Percentiles rank a stretch among this genome's conserved stretches.
Conservation (phyloP, 495 filamentous ascomycete species). For the Staphylotrichum tortipilum region DNA sequence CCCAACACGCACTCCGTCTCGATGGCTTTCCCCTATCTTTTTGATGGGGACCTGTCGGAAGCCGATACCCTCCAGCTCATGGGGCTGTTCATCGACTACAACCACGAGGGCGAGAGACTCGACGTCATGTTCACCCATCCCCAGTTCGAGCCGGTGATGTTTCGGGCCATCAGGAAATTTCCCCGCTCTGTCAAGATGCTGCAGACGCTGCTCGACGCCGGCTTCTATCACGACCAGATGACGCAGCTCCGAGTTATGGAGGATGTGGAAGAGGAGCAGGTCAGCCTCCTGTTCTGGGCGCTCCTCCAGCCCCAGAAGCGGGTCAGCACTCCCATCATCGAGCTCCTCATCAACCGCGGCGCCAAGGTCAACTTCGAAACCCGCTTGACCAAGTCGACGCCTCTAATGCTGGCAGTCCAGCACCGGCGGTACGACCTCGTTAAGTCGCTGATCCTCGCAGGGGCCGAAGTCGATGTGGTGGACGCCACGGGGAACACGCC, state of each 20-base stretch:
- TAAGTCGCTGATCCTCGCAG: conserved; percentile 33
- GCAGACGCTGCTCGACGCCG: conserved; percentile 34
- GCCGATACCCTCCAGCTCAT: conserved; percentile 30
- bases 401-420: conserved; percentile 41
- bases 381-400: conserved; percentile 33
- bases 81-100: conserved; percentile 34
- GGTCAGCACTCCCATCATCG: conserved; percentile 36
- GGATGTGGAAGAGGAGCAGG: conserved; percentile 34
- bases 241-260: conserved; percentile 25
- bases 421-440: conserved; percentile 35
- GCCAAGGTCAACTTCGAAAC: conserved; percentile 43
- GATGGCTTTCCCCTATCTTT: conserved; percentile 36
- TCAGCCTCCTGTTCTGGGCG: conserved; percentile 39
- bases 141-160: conserved; percentile 29
- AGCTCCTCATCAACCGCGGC: conserved; percentile 33
- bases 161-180: conserved; percentile 35
- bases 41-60: conserved; percentile 30
- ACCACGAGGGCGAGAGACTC: conserved; percentile 31
- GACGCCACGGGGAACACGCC: conserved; percentile 39
- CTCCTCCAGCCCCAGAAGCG: conserved; percentile 42
- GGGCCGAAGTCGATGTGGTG: conserved; percentile 36
- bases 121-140: conserved; percentile 32
- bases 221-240: conserved; percentile 40
- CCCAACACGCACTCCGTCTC: conserved; percentile 33
- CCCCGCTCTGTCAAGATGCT: conserved; percentile 37